Evolutionary conservation across 1,284 basidiomycete species (phyloP).

Genomic region (Cryptococcus sp.): DNA sequence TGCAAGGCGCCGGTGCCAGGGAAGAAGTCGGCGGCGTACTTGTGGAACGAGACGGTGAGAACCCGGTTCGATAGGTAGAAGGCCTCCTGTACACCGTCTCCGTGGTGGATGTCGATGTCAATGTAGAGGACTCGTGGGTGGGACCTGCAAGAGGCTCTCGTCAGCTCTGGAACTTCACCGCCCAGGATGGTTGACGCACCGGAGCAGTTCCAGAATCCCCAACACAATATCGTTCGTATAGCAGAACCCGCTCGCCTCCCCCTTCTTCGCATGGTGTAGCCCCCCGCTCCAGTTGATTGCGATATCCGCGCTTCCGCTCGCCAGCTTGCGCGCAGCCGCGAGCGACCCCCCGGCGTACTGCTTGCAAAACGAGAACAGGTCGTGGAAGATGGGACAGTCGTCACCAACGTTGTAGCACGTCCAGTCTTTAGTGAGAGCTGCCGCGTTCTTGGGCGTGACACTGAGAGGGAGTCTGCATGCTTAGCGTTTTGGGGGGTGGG

Average conservation of each 20-base stretch:
- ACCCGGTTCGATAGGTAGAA: conserved; percentile 98
- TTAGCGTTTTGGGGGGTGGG: neutral
- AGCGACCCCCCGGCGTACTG: conserved; percentile 90
- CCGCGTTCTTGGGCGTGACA: conserved; percentile 42
- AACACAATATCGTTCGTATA: conserved; percentile 95
- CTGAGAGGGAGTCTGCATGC: conserved; percentile 15
- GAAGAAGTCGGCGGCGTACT: conserved; percentile 98
- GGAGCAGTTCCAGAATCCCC: conserved; percentile 83
- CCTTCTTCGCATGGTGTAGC: conserved; percentile 91
- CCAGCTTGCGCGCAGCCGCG: conserved; percentile 81
- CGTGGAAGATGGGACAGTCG: conserved; percentile 89
- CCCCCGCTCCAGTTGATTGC: conserved; percentile 98
- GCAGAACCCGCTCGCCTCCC: conserved; percentile 93
- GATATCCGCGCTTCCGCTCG: conserved; percentile 84
- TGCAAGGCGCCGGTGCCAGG: conserved; percentile 91
- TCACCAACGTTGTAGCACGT: conserved; percentile 86
- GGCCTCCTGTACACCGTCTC: conserved; percentile 93
- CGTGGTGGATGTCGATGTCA: conserved; percentile 96
- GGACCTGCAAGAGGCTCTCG: conserved; percentile 60
- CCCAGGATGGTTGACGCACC: conserved; percentile 55
- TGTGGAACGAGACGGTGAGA: conserved; percentile 98
- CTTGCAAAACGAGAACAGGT: conserved; percentile 86
- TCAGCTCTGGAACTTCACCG: neutral
- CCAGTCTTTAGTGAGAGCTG: conserved; percentile 63
- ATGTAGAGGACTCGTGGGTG: conserved; percentile 91